Base-by-base conservation (phyloP, 1,284 basidiomycete species). In the Chiua sp. region DNA sequence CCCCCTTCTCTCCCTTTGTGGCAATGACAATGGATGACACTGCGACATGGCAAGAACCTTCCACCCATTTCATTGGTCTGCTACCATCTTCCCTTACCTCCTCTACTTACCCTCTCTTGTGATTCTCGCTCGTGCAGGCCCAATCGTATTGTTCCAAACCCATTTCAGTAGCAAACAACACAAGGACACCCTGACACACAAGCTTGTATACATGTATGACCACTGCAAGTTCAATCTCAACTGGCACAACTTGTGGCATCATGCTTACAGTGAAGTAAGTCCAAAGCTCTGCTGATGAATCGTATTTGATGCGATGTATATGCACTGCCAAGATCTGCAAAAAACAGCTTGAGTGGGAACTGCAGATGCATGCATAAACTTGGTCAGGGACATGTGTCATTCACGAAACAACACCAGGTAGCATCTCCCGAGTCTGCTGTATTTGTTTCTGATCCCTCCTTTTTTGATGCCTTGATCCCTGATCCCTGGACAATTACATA, bases 191-290 rank as follows among this genome's bases (percentile, higher is more conserved):
- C 79, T 98, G 33, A 86, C 93, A 20, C 97, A 99, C 71, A 97
- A 99, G 72, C 87, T 98, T 59, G 80, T 98, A n/a, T 97, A 98
- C 75, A 90, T 96, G 82, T 98, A 92, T 72, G 97, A 98, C 73
- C 93, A 98, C 66, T 93, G 93, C 75, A 88, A 90, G 72, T 98
- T 98, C 80, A 90, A 95, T 60, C 91, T 98, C 2, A 90, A 98
- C 75, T 98, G 94, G 95, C 78, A 75, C 55, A 92, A 98, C 75
- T 75, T 98, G 56, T 79, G 94, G 56, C 96, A 98, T 78, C 95
- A 97, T 74, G 97, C 97, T 0, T 98, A 97, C 74, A 93, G 90
- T 69, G 96, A 98, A 85, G 95, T 96, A 71, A 69, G 86, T 78
- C 10, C 51, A 37, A 5, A 30, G 6, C 5, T 42, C 18, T 42